Evolutionary conservation across 768 basidiomycete species (phyloP), one percentile per base, ranked within the genome.

Genomic region (Hygrocybe punicea): DNA sequence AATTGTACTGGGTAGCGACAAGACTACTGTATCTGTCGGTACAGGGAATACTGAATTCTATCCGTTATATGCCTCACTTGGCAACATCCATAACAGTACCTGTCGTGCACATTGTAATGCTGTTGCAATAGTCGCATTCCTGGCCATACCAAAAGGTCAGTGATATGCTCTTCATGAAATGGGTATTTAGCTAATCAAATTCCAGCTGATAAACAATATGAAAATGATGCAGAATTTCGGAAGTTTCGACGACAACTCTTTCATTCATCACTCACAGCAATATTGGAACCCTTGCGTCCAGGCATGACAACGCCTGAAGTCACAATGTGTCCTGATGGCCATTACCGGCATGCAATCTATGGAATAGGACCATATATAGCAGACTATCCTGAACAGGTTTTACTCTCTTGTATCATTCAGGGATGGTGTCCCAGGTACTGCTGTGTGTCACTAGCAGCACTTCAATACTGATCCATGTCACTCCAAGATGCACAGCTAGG

Each of bases 1-100:
- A 0, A 58, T 76, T 21, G 55, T 77, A 10, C 56, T 61, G 1
- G 74, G 76, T 1, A 75, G 72, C 53, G 71, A 80, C 56, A 78
- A 78, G 55, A 78, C 76, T 0, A 78, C 74, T 0, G 74, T 78
- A 0, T 78, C 73, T 0, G 71, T 73, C 10, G 70, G 67, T 0
- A 78, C 75, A 0, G 73, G 75, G 1, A 69, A 76, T 46, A 65
- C 73, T 25, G 72, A 75, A 36, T 76, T 71, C 44, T 68, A 76
- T 52, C 75, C 72, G 0, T 53, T 74, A 0, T 76, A 76, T 54
- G 24, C 61, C 0, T 72, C 72, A 7, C 36, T 60, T 1, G 71
- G 75, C 0, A 69, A 62, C 19, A 36, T 75, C 5, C 46, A 60
- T 1, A 73, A 74, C 51, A 58, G 51, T 16, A 66, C 64, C 1